Base-by-base conservation (phyloP, 306 rosid species). In the Nissolia schottii region DNA sequence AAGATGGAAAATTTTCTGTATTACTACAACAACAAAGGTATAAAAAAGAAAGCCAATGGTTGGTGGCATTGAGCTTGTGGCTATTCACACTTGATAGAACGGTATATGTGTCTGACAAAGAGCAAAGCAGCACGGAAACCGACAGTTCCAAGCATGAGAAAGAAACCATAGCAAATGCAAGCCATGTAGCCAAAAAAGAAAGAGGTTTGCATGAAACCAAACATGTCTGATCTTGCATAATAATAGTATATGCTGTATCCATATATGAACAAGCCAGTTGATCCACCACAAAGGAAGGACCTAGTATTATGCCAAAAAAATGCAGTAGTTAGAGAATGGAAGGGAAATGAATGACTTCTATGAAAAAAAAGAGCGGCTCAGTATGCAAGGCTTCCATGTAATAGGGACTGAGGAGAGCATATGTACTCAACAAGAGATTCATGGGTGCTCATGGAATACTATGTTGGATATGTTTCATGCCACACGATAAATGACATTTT, bases 121-220 rank as follows among this genome's bases (percentile, higher is more conserved):
- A 85, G 59, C 49, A 82, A 79, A 37, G 87, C 31, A 69, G 89
- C 85, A 8, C 64, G 64, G 81, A 85, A 82, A 55, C 83, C 79
- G 3, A 85, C 79, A 45, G 85, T 60, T 78, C 85, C 89, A 46
- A 85, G 87, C 89, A 85, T 85, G 71, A 85, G 87, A 57, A 85
- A 82, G 77, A 85, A 77, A 34, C 85, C 85, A 70, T 79, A 86
- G 86, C 87, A 83, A 55, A 83, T 57, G 69, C 88, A 83, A 51
- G 88, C 88, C 90, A 85, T 82, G 83, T 79, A 79, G 51, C 87
- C 87, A 22, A 85, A 82, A 77, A 83, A 86, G 86, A 86, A 81
- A 28, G 84, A 83, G 48, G 86, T 78, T 78, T 86, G 90, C 88
- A 85, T 76, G 78, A 85, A 82, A 37, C 88, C 90, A 53, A 59